These are phyloP conservation scores for Xylariaceae sp. DNA, from an alignment of 2,329 filamentous ascomycete genomes.

Conservation along the genomic window DNA sequence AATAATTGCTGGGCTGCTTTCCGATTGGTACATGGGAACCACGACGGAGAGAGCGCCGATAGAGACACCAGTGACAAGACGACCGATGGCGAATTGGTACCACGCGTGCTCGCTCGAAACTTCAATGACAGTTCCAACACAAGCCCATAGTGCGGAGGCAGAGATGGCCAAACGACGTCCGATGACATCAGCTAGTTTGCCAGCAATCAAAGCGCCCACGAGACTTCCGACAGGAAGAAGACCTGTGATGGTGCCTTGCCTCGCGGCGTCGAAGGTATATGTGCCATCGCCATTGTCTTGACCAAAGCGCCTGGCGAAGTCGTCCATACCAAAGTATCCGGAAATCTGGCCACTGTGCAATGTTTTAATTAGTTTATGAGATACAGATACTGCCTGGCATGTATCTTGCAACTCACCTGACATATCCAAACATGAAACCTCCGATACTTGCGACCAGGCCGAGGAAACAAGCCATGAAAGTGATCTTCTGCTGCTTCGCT, in stretches of 20 bases:
- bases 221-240: slow-evolving; percentile 59
- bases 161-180: slow-evolving; percentile 61
- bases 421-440: slow-evolving; percentile 56
- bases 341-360: slow-evolving; percentile 52
- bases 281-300: slow-evolving; percentile 34
- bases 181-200: slow-evolving; percentile 57
- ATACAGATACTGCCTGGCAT: too few relatives aligned
- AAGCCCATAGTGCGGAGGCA: slow-evolving; percentile 59
- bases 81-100: slow-evolving; percentile 63
- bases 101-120: slow-evolving; percentile 53
- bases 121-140: slow-evolving; percentile 60
- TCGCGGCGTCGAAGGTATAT: slow-evolving; percentile 51
- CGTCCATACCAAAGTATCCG: slow-evolving; percentile 58
- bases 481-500: slow-evolving; percentile 21
- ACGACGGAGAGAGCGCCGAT: slow-evolving; percentile 62
- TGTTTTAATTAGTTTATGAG: neutral
- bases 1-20: slow-evolving; percentile 61
- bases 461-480: slow-evolving; percentile 42
- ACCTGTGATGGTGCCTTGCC: slow-evolving; percentile 61
- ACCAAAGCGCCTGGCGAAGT: slow-evolving; percentile 55
- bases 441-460: slow-evolving; percentile 51
- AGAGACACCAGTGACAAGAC: slow-evolving; percentile 62
- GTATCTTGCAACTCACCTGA: slow-evolving; percentile 36
- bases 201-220: slow-evolving; percentile 54
- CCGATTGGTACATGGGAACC: slow-evolving; percentile 66